Evolutionary conservation across 2,329 filamentous ascomycete genomes (phyloP), one percentile per base, ranked within the genome.

Genomic region (Monosporascus sp.): DNA sequence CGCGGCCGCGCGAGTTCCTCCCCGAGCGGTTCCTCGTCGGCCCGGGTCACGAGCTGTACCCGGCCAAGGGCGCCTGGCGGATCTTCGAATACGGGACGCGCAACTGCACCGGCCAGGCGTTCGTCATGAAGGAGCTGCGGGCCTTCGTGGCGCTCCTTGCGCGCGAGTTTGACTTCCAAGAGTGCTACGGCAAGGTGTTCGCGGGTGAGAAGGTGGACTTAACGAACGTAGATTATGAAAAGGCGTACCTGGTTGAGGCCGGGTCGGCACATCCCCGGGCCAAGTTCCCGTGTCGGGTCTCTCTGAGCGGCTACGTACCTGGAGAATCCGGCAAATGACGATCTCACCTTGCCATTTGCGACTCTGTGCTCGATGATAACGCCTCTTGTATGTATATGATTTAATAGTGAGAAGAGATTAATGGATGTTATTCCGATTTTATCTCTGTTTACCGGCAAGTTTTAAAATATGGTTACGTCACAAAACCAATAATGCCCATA

Each of bases 1-100:
- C 67, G 1, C 66, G 73, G 3, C 69, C 76, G 0, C 63, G 70
- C n/a, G 65, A 69, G 14, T 82, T 79, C 60, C 54, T 79, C 3
- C 79, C 73, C 0, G 77, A 80, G 45, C 74, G 79, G 7, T 82
- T 70, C 65, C 64, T 76, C 37, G 66, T 66, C 5, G 65, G 60
- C 9, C 65, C 65, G 0, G 68, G 61, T 17, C 61, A 74, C 59
- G 64, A 64, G 57, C 65, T 66, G 38, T 63, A 68, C 52, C 66
- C 67, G 36, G 56, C 64, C 47, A 73, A 76, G 49, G 73, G 75
- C 43, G 81, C 80, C 1, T 85, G 74, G 72, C 73, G 80, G 8
- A 72, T 78, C 0, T 85, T 85, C 62, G 78, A 80, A 58, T 71
- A 75, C 52, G 82, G 82, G 0, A 71, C 75, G 2, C 66, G 82